These are phyloP conservation scores for Aurantiochytrium sp. DNA, from an alignment of 108 stramenopile genomes.

Conservation along the genomic window DNA sequence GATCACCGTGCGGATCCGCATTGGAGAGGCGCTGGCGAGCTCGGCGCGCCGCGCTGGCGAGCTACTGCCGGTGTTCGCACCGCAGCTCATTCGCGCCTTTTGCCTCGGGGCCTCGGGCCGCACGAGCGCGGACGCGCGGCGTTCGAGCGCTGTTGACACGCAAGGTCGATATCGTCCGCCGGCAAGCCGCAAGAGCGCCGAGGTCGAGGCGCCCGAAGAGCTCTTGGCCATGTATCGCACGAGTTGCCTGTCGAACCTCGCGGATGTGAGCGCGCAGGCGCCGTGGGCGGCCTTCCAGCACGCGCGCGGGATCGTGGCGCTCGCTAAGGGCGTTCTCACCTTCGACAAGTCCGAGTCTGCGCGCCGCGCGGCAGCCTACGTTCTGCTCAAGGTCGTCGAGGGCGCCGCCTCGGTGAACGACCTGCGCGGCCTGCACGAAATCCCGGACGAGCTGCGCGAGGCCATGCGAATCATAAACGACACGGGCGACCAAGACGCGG, in stretches of 20 bases:
- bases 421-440: not conserved
- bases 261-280: not conserved
- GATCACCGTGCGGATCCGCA: not conserved
- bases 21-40: not conserved
- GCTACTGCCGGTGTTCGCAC: not conserved
- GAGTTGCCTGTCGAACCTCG: not conserved
- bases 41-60: not conserved
- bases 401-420: not conserved
- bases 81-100: conserved; percentile 13
- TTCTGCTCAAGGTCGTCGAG: not conserved
- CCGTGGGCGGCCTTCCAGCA: not conserved
- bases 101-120: not conserved
- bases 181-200: not conserved
- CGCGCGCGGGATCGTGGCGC: not conserved
- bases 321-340: not conserved
- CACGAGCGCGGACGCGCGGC: too few species aligned
- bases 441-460: not conserved
- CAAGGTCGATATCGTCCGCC: too few species aligned
- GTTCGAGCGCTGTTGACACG: too few species aligned
- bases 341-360: not conserved
- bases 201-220: not conserved
- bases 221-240: not conserved
- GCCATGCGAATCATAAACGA: not conserved
- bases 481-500: not conserved
- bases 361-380: conserved; percentile 14